Evolutionary conservation across 2,329 filamentous ascomycete species (phyloP).

Genomic region (Diaporthe vexans): DNA sequence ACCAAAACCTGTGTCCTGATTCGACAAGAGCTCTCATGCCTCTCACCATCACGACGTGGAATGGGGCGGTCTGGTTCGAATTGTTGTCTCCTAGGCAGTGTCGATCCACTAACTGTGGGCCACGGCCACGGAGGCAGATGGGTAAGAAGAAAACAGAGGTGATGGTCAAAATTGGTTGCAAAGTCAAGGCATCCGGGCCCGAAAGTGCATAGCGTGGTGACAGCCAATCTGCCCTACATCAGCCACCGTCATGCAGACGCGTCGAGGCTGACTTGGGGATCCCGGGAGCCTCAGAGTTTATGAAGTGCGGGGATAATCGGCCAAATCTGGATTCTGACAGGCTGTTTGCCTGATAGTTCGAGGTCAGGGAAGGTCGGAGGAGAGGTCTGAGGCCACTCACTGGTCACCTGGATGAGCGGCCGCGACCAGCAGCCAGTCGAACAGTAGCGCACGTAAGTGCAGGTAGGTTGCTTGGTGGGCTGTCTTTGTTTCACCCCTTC

Average conservation of each 20-base stretch:
- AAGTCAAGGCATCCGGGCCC: no score
- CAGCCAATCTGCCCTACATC: not conserved
- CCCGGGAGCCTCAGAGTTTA: conserved; percentile 13
- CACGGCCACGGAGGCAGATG: not conserved
- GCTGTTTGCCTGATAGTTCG: conserved; percentile 10
- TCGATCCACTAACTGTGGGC: not conserved
- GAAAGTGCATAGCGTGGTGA: not conserved
- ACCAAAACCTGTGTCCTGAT: conserved; percentile 24
- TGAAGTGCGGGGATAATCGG: conserved; percentile 7
- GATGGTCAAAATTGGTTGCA: not conserved
- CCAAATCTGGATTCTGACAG: not conserved
- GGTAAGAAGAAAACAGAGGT: not conserved
- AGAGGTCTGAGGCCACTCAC: conserved; percentile 9
- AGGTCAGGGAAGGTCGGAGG: conserved; percentile 12
- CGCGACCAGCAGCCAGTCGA: not conserved
- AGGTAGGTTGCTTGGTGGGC: not conserved
- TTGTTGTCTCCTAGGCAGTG: not conserved
- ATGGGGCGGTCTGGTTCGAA: conserved; percentile 17
- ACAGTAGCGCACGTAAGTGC: not conserved
- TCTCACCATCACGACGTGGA: not conserved
- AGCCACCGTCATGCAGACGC: conserved; percentile 10
- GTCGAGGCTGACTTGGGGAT: conserved; percentile 29
- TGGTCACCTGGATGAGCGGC: conserved; percentile 3
- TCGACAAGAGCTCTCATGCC: conserved; percentile 9
- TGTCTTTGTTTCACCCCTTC: conserved; percentile 22